Percentiles rank a stretch among this genome's conserved stretches.
Evolutionary conservation across 148 eudicot species (phyloP).

Genomic region (Talinum fruticosum): DNA sequence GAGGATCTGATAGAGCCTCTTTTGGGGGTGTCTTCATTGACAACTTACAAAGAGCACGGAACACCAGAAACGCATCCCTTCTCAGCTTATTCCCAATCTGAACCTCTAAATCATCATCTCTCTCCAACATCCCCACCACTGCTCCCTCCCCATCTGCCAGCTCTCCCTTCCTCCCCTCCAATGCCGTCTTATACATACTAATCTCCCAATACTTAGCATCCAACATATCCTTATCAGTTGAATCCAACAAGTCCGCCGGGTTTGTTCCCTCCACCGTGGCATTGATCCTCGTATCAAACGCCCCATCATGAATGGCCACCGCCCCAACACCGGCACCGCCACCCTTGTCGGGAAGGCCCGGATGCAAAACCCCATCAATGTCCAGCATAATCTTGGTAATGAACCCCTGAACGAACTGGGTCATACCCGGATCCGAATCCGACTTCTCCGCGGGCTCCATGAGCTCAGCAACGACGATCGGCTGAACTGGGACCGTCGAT

Average conservation of each 20-base stretch:
- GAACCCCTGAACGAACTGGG: slow-evolving; percentile 91
- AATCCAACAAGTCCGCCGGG: slow-evolving; percentile 94
- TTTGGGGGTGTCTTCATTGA: slow-evolving; percentile 99
- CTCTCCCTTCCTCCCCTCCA: slow-evolving; percentile 96
- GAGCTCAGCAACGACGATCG: slow-evolving; percentile 97
- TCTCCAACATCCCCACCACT: slow-evolving; percentile 34
- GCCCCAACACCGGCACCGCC: slow-evolving; percentile 27
- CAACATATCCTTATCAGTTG: slow-evolving; percentile 98
- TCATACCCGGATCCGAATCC: slow-evolving; percentile 59
- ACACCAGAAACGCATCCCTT: slow-evolving; percentile 94
- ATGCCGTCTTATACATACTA: slow-evolving; percentile 92
- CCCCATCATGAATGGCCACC: slow-evolving; percentile 63
- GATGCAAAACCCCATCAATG: slow-evolving; percentile 75
- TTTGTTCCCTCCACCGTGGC: slow-evolving; percentile 88
- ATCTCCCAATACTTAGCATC: slow-evolving; percentile 99
- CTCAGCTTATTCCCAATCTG: slow-evolving; percentile 96
- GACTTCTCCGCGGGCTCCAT: slow-evolving; percentile 81
- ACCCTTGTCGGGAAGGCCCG: slow-evolving; percentile 32
- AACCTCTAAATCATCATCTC: slow-evolving; percentile 89
- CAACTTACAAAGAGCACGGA: slow-evolving; percentile 87
- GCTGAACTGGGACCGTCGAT: slow-evolving; percentile 78
- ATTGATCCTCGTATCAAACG: slow-evolving; percentile 69
- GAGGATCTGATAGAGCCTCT: slow-evolving; percentile 83
- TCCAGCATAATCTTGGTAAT: slow-evolving; percentile 80
- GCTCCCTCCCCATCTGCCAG: slow-evolving; percentile 64